Conservation (phyloP, 805 yeast species). For the Spathaspora girioi region DNA sequence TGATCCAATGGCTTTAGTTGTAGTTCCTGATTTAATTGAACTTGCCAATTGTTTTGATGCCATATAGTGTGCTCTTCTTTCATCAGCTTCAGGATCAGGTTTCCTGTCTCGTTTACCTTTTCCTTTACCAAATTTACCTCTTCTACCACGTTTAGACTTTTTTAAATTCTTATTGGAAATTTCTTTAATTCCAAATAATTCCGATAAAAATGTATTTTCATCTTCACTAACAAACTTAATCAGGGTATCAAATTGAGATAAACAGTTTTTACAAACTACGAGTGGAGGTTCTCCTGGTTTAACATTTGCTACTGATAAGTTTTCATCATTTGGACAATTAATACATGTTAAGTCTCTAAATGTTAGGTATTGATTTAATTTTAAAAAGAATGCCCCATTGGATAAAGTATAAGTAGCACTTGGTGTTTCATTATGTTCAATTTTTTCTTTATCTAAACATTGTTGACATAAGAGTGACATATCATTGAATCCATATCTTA, state of each 20-base stretch:
- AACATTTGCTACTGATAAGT: constrained; percentile 32
- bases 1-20: constrained; percentile 38
- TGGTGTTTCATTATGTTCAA: constrained; percentile 31
- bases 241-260: constrained; percentile 15
- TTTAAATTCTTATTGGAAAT: constrained; percentile 16
- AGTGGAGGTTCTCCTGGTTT: constrained; percentile 8
- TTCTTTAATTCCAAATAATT: constrained; percentile 48
- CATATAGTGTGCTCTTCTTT: constrained; percentile 35
- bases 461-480: constrained; percentile 46
- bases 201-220: constrained; percentile 45
- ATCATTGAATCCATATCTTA: constrained; percentile 54
- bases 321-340: constrained; percentile 39
- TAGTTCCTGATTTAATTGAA: constrained; percentile 34
- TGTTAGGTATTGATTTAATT: constrained; percentile 43
- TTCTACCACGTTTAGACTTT: constrained; percentile 26
- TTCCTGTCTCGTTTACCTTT: constrained; percentile 14
- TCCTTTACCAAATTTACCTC: constrained; percentile 12
- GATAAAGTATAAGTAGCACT: constrained; percentile 48
- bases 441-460: constrained; percentile 38
- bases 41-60: constrained; percentile 26
- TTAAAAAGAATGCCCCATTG: constrained; percentile 54
- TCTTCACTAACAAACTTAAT: constrained; percentile 40
- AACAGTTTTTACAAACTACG: constrained; percentile 45
- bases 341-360: constrained; percentile 51
- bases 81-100: constrained; percentile 28